Evolutionary conservation across 1,284 basidiomycete species (phyloP), one percentile per base, ranked within the genome.

Genomic region (Ustilago bromivora): DNA sequence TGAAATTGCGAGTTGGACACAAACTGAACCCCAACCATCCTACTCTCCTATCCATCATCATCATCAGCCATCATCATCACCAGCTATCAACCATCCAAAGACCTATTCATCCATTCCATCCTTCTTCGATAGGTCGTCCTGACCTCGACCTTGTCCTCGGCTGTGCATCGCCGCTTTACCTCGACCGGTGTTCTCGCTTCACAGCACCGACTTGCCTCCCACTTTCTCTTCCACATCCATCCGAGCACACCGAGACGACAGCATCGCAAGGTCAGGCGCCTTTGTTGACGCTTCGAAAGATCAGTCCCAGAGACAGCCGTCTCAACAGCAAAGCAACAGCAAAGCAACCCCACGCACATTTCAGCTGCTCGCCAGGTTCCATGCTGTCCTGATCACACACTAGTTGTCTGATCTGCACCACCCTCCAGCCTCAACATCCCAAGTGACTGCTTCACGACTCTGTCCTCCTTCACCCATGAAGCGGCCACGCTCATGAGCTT

Each of bases 401-500:
- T 19, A 19, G 43, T 11, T 46, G 43, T 46, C 43, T 46, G 19
- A 46, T 46, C 49, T 32, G 23, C 49, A 51, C 28, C 23, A 4
- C 8, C 9, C 4, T 51, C 8, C 28, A 13, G 23, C 31, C 6
- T 17, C 13, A 28, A 17, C 11, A 31, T 15, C 41, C 28, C 8
- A 1, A 28, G 4, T 32, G 11, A 4, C 13, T 17, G 23, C 11
- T 19, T 32, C 2, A 4, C 49, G n/a, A 51, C 23, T 7, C 31
- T 13, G 23, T 34, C 10, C 23, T 12, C n/a, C 13, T 7, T 17
- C 43, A 46, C 43, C 43, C 28, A 51, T 32, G 49, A 51, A 31
- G 49, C 49, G 49, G 28, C 49, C 49, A 32, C 49, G 49, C 49
- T 51, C 49, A 51, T 51, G 49, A 51, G 1, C 49, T 51, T 12